phyloP scores from a whole-genome alignment of 2,329 filamentous ascomycete genomes.

The Phoma sp. region DNA sequence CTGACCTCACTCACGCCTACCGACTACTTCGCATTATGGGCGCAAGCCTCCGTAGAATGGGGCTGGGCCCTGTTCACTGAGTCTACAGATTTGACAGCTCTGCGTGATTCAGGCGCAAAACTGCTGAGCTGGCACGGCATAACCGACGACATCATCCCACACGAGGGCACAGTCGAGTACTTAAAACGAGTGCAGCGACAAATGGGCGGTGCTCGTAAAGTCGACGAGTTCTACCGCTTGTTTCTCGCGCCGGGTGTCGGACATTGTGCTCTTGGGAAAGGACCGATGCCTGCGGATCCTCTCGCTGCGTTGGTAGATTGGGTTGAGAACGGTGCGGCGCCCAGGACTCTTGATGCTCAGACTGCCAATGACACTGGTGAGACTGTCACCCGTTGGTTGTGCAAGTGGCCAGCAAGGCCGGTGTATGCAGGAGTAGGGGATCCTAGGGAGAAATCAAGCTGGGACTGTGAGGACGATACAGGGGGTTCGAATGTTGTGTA shows the following conservation, averaged over 20 bases:
- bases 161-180: slow-evolving; percentile 17
- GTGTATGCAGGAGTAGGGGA: not conserved
- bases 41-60: slow-evolving; percentile 14
- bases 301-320: slow-evolving; percentile 32
- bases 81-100: slow-evolving; percentile 25
- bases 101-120: slow-evolving; percentile 27
- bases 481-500: not conserved
- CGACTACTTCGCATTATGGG: slow-evolving; percentile 17
- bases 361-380: not conserved
- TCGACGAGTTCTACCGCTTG: slow-evolving; percentile 31
- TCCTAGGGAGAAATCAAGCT: not conserved
- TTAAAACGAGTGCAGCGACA: slow-evolving; percentile 17
- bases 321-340: slow-evolving; percentile 37
- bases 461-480: not conserved
- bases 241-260: slow-evolving; percentile 41
- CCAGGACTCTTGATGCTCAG: slow-evolving; percentile 25
- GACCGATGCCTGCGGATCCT: slow-evolving; percentile 28
- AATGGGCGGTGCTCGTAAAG: slow-evolving; percentile 17
- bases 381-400: slow-evolving; percentile 1
- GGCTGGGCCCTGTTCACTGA: slow-evolving; percentile 15
- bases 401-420: slow-evolving; percentile 12
- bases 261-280: slow-evolving; percentile 33
- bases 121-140: slow-evolving; percentile 34
- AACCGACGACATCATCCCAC: slow-evolving; percentile 23
- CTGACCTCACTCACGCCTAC: slow-evolving; percentile 12